These are phyloP conservation scores for Helianthus annuus DNA, from an alignment of 129 eudicot genomes.

Conservation along the genomic window HanXRQr2.0-SUNRISE NC_035434.2:107481177-107481676, in stretches of 20 bases:
- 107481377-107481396: too few species aligned
- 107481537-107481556: not conserved
- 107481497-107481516: slow-evolving; percentile 17
- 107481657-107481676: not conserved
- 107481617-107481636: not conserved
- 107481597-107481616: not conserved
- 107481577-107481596: not conserved
- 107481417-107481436: not conserved
- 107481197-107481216: too few species aligned
- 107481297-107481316: too few species aligned
- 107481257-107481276: too few species aligned
- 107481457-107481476: slow-evolving; percentile 20
- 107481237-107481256: too few species aligned
- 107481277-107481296: too few species aligned
- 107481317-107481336: too few species aligned
- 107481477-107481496: slow-evolving; percentile 14
- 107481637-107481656: not conserved
- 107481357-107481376: too few species aligned
- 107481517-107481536: not conserved
- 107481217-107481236: too few species aligned
- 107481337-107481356: too few species aligned
- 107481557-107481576: not conserved
- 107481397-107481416: too few species aligned
- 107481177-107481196: too few species aligned
- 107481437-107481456: slow-evolving; percentile 17